These are phyloP conservation scores for peach (Prunus persica) DNA, from an alignment of 306 rosid genomes.

Conservation along the genomic window Prunus_persica_NCBIv2 NC_034009.1:35286001-35286500, in stretches of 20 bases:
- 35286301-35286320: background rate
- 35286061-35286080: too few species aligned
- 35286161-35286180: slow-evolving; percentile 74
- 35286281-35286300: background rate
- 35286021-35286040: too few species aligned
- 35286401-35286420: too few species aligned
- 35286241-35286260: background rate
- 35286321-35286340: background rate
- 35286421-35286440: too few species aligned
- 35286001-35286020: too few species aligned
- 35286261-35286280: background rate
- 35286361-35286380: background rate
- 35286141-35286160: too few species aligned
- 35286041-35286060: too few species aligned
- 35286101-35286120: too few species aligned
- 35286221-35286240: background rate
- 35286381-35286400: background rate
- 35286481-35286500: background rate
- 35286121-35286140: too few species aligned
- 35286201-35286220: slow-evolving; percentile 11
- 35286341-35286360: background rate
- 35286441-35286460: too few species aligned
- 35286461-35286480: too few species aligned
- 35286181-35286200: slow-evolving; percentile 62
- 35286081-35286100: too few species aligned